These are phyloP conservation scores for Aspergillus viridinutans DNA, from an alignment of 2,329 filamentous ascomycete genomes.

Conservation along the genomic window DNA sequence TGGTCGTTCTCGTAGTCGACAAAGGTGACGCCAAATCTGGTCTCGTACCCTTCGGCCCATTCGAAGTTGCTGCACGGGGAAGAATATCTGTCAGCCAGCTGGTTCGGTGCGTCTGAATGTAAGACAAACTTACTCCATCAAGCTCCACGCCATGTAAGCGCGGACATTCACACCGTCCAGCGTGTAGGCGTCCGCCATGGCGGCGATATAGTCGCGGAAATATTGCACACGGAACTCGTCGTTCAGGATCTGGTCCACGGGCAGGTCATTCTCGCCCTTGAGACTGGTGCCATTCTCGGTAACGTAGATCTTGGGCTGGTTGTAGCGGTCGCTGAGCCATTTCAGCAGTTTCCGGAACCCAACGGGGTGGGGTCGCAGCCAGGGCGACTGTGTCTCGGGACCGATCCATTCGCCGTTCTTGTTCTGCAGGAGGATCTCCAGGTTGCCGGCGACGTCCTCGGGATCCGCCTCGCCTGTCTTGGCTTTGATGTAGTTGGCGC, in stretches of 20 bases:
- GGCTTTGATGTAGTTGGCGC: slow-evolving; percentile 79
- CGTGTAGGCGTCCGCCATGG: slow-evolving; percentile 67
- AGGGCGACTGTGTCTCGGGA: slow-evolving; percentile 74
- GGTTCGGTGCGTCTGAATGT: not conserved
- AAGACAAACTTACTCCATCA: slow-evolving; percentile 61
- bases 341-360: slow-evolving; percentile 74
- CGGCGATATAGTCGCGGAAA: slow-evolving; percentile 71
- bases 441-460: slow-evolving; percentile 70
- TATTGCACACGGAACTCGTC: slow-evolving; percentile 80
- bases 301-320: slow-evolving; percentile 73
- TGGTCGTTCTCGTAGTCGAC: slow-evolving; percentile 78
- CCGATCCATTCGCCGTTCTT: slow-evolving; percentile 72
- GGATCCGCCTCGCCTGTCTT: slow-evolving; percentile 56
- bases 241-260: slow-evolving; percentile 65
- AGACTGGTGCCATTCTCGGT: slow-evolving; percentile 86
- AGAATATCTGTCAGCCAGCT: slow-evolving; percentile 6
- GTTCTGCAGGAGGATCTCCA: slow-evolving; percentile 67
- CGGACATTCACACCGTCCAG: slow-evolving; percentile 73
- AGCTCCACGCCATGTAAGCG: slow-evolving; percentile 81
- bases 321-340: slow-evolving; percentile 75
- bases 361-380: slow-evolving; percentile 70
- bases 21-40: slow-evolving; percentile 76
- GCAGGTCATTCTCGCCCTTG: slow-evolving; percentile 75
- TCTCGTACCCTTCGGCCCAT: slow-evolving; percentile 89
- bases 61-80: slow-evolving; percentile 64